Conservation (phyloP, 2,329 filamentous ascomycete species). For the Calonectria multiphialidica region DNA sequence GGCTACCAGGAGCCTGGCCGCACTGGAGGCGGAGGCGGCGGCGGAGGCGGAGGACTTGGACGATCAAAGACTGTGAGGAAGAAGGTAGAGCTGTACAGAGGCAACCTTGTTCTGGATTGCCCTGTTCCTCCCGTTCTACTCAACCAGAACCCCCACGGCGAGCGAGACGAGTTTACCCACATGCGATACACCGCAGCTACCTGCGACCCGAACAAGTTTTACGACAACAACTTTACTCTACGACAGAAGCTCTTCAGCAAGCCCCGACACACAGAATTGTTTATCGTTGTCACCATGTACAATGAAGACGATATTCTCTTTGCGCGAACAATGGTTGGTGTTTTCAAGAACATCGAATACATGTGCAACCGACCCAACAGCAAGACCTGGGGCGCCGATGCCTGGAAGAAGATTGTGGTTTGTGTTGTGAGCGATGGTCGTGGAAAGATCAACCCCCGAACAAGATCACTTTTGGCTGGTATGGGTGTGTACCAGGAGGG, state of each 20-base stretch:
- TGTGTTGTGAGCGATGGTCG: conserved; percentile 97
- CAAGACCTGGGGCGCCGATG: conserved; percentile 98
- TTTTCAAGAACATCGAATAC: conserved; percentile 99
- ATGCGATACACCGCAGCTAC: conserved; percentile 96
- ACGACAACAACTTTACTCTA: conserved; percentile 89
- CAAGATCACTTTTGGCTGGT: conserved; percentile 88
- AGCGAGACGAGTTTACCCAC: conserved; percentile 91
- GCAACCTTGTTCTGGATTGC: conserved; percentile 96
- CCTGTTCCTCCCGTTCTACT: conserved; percentile 91
- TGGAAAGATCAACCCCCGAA: conserved; percentile 95
- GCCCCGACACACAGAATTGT: conserved; percentile 91
- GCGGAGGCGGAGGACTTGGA: conserved; percentile 69
- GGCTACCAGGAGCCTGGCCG: conserved; percentile 58
- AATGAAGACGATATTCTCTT: conserved; percentile 98
- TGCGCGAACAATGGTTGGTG: conserved; percentile 93
- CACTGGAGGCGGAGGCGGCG: conserved; percentile 52
- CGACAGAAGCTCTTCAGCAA: conserved; percentile 94
- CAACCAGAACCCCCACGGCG: conserved; percentile 89
- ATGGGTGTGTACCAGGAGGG: conserved; percentile 98
- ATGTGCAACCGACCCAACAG: conserved; percentile 95
- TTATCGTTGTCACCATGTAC: conserved; percentile 99
- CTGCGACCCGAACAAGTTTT: conserved; percentile 91
- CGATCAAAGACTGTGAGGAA: conserved; percentile 96
- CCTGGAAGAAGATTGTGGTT: conserved; percentile 99
- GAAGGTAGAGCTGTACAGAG: conserved; percentile 96